Percentiles rank a stretch among this genome's conserved stretches.
phyloP scores from a whole-genome alignment of 1,284 basidiomycete genomes.

The Rhodotorula sp. region DNA sequence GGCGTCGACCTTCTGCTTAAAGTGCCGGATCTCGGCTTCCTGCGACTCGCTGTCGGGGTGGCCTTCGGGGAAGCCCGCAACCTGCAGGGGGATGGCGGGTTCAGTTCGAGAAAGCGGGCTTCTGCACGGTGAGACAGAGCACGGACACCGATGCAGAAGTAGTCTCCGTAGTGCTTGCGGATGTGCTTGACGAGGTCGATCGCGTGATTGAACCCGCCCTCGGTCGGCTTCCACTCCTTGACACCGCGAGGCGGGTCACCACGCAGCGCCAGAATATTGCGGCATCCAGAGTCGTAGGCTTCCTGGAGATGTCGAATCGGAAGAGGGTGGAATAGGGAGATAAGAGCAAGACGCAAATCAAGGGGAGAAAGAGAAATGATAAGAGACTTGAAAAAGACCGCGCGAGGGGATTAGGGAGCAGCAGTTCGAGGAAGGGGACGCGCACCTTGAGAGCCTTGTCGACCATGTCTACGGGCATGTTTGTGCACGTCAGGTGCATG shows the following conservation, averaged over 20 bases:
- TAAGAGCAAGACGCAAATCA: background rate
- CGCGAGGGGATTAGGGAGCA: too few relatives aligned
- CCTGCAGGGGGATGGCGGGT: slow-evolving; percentile 32
- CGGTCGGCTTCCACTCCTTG: slow-evolving; percentile 85
- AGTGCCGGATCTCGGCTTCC: slow-evolving; percentile 69
- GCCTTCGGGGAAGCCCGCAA: slow-evolving; percentile 84
- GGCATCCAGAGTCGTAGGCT: slow-evolving; percentile 77
- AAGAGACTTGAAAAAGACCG: too few relatives aligned
- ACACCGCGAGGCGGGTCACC: slow-evolving; percentile 92
- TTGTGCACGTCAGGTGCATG: slow-evolving; percentile 96
- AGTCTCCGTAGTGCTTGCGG: slow-evolving; percentile 73
- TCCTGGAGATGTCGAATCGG: slow-evolving; percentile 54
- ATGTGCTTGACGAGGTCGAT: slow-evolving; percentile 91
- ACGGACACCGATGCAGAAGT: slow-evolving; percentile 82
- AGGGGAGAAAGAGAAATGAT: background rate
- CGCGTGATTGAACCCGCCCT: slow-evolving; percentile 80
- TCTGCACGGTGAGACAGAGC: slow-evolving; percentile 2
- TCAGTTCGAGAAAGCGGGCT: slow-evolving; percentile 1
- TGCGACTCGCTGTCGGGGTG: slow-evolving; percentile 68
- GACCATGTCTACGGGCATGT: slow-evolving; percentile 85
- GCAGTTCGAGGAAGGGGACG: slow-evolving; percentile 5
- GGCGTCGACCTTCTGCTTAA: slow-evolving; percentile 89
- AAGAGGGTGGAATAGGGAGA: background rate
- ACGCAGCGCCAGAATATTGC: slow-evolving; percentile 86
- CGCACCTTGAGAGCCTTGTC: slow-evolving; percentile 76